Conservation (phyloP, 371 early-diverging fungal genomes). For the Apophysomyces elegans region DNA sequence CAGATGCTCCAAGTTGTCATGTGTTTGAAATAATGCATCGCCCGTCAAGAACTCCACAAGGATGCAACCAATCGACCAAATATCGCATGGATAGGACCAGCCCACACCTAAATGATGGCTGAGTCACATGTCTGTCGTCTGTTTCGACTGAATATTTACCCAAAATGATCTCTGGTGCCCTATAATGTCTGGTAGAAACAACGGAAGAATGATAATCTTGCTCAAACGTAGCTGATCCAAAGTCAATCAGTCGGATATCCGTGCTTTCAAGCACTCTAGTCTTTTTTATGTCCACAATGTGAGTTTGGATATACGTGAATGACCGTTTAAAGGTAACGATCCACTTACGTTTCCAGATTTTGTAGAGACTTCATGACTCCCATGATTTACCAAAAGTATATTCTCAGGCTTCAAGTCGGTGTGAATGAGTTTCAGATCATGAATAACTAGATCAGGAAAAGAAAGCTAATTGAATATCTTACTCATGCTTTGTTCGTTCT, state of each 20-base stretch:
- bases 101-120: constrained; percentile 57
- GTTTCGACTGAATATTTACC: constrained; percentile 35
- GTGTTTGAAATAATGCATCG: constrained; percentile 93
- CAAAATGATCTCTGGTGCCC: constrained; percentile 97
- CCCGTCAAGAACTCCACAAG: constrained; percentile 93
- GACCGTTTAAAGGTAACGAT: background rate
- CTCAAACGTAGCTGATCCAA: constrained; percentile 95
- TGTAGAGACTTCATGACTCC: constrained; percentile 19
- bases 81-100: constrained; percentile 96
- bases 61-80: constrained; percentile 98
- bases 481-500: background rate
- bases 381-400: constrained; percentile 64
- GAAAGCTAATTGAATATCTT: background rate
- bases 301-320: background rate
- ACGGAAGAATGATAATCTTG: constrained; percentile 90
- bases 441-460: constrained; percentile 63
- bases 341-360: constrained; percentile 12
- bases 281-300: constrained; percentile 28
- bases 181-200: constrained; percentile 92
- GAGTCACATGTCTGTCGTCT: background rate
- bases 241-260: constrained; percentile 91
- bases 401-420: constrained; percentile 94
- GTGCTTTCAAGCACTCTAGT: constrained; percentile 68
- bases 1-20: constrained; percentile 81
- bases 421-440: constrained; percentile 83